These are phyloP conservation scores for Micromonas pusilla DNA, from an alignment of 139 green algal species.

Conservation along the genomic window DNA sequence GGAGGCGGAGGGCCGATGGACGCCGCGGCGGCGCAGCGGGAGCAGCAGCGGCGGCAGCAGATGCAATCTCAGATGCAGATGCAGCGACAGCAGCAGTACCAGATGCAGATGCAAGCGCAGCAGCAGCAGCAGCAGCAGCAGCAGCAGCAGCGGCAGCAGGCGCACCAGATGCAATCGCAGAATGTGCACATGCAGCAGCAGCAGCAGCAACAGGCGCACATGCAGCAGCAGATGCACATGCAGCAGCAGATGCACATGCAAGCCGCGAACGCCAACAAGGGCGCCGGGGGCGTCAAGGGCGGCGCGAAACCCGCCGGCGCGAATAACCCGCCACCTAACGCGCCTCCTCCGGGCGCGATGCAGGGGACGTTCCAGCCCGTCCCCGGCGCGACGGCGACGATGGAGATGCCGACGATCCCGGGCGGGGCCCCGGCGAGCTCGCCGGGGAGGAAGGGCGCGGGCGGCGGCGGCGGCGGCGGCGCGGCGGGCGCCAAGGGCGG, in stretches of 20 bases:
- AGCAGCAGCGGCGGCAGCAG: background rate
- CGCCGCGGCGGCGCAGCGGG: background rate
- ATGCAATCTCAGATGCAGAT: background rate
- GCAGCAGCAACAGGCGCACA: slow-evolving; percentile 20
- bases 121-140: slow-evolving; percentile 27
- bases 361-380: too few species aligned
- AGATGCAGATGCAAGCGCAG: slow-evolving; percentile 11
- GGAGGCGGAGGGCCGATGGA: background rate
- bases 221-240: slow-evolving; percentile 23
- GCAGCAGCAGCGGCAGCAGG: slow-evolving; percentile 24
- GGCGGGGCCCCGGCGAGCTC: too few species aligned
- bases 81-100: slow-evolving; percentile 15
- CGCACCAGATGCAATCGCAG: slow-evolving; percentile 17
- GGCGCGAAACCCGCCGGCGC: background rate
- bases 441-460: too few species aligned
- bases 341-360: too few species aligned
- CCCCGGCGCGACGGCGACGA: too few species aligned
- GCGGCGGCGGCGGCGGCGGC: too few species aligned
- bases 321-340: too few species aligned
- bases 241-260: slow-evolving; percentile 15
- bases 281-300: background rate
- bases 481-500: too few species aligned
- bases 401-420: too few species aligned
- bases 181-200: slow-evolving; percentile 20
- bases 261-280: slow-evolving; percentile 1